phyloP scores from a whole-genome alignment of 192 early-diverging fungal species.

The Lunasporangiospora selenospora region DNA sequence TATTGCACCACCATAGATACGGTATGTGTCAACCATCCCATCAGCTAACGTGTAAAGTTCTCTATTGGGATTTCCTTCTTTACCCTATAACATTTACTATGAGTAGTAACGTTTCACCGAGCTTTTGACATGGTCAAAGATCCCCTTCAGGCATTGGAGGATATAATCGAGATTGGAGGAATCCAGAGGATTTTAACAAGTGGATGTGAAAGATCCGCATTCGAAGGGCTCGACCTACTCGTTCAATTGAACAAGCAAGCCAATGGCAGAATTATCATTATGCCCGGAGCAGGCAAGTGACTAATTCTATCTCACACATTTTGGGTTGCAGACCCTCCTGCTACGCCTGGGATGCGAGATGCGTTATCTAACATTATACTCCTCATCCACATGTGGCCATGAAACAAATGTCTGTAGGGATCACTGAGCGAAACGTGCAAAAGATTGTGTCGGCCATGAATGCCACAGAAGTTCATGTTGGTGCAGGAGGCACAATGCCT shows the following conservation, averaged over 20 bases:
- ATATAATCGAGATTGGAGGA: slow-evolving; percentile 62
- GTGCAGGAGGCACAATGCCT: slow-evolving; percentile 43
- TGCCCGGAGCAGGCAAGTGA: slow-evolving; percentile 64
- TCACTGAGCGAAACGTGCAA: slow-evolving; percentile 57
- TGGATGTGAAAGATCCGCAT: slow-evolving; percentile 62
- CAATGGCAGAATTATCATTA: slow-evolving; percentile 53
- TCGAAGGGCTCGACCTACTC: slow-evolving; percentile 62
- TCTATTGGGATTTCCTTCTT: too few species aligned
- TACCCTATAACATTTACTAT: not conserved
- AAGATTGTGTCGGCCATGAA: slow-evolving; percentile 45
- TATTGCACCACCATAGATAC: too few species aligned
- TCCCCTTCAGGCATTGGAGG: slow-evolving; percentile 61
- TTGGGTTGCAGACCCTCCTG: not conserved
- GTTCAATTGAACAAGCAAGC: slow-evolving; percentile 51
- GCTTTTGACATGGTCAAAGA: slow-evolving; percentile 72
- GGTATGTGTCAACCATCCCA: too few species aligned
- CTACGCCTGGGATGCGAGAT: too few species aligned
- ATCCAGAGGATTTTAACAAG: slow-evolving; percentile 71
- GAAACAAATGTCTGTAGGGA: too few species aligned
- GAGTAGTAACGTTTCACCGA: slow-evolving; percentile 69
- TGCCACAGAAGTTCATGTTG: slow-evolving; percentile 64
- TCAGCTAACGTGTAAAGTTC: too few species aligned
- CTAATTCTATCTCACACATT: not conserved
- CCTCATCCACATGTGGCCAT: too few species aligned
- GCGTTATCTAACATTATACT: slow-evolving; percentile 13